phyloP scores from a whole-genome alignment of 441 rosid species.

The Omphalea diandra region DNA sequence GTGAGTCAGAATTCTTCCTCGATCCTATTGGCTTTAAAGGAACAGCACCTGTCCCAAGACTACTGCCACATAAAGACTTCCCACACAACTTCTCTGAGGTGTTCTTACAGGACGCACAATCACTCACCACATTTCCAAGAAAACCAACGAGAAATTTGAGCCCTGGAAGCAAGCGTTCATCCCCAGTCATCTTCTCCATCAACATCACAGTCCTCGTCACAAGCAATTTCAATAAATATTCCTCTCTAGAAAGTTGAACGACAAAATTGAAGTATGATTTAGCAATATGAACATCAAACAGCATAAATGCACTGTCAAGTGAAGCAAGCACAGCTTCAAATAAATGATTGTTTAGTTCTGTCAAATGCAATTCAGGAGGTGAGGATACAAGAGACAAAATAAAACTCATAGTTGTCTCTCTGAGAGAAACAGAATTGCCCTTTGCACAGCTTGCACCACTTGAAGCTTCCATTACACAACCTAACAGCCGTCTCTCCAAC shows the following conservation, averaged over 20 bases:
- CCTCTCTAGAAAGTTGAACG: conserved; percentile 84
- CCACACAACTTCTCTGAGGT: conserved; percentile 46
- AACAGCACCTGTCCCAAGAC: conserved; percentile 47
- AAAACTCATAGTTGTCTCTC: conserved; percentile 92
- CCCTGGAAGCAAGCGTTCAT: conserved; percentile 83
- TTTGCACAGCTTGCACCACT: conserved; percentile 51
- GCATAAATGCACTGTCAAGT: conserved; percentile 87
- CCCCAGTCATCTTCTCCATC: conserved; percentile 79
- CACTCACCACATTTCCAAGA: conserved; percentile 75
- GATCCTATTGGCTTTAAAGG: conserved; percentile 67
- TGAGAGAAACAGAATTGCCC: conserved; percentile 65
- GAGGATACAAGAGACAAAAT: conserved; percentile 62
- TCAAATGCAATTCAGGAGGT: conserved; percentile 45
- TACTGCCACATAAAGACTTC: conserved; percentile 51
- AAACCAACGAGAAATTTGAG: conserved; percentile 84
- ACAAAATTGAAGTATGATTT: conserved; percentile 83
- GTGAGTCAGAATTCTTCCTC: conserved; percentile 68
- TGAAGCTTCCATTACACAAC: conserved; percentile 57
- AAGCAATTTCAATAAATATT: conserved; percentile 61
- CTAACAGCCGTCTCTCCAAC: conserved; percentile 94
- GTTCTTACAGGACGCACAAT: conserved; percentile 58
- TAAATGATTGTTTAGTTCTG: conserved; percentile 69
- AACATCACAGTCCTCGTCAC: conserved; percentile 64
- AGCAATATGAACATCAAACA: conserved; percentile 75
- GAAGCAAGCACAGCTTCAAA: conserved; percentile 85